Evolutionary conservation across 768 basidiomycete species (phyloP), one percentile per base, ranked within the genome.

Genomic region (Collybiopsis luxurians): DNA sequence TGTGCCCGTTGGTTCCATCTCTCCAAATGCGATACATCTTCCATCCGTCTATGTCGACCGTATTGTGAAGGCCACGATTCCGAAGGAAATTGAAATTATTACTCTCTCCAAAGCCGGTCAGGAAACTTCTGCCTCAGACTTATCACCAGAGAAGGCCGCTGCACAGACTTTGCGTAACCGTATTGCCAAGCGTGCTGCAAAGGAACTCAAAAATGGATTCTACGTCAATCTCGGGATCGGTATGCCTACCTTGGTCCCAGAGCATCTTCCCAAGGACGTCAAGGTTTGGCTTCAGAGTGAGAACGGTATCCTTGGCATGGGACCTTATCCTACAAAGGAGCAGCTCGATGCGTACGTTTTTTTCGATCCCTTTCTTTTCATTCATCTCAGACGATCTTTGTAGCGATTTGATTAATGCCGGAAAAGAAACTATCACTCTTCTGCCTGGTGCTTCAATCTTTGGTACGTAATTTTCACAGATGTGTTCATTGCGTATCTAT

Each of bases 361-460:
- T 49, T 10, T 36, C 24, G 30, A 40, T 45, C 39, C 43, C 27
- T 15, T n/a, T 47, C 15, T 28, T 15, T 23, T 39, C 26, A 6
- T 28, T 59, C 36, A 21, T 23, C n/a, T 34, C 21, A 1, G 24
- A 10, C 58, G 4, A 61, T 56, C 57, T 38, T 39, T 36, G 21
- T 36, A 92, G 90, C 38, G 94, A 97, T 69, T 81, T 95, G 61
- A 90, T 96, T 65, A 97, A 97, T 63, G 95, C 94, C 39, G 94
- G 94, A 21, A 97, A 97, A 70, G 93, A 96, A 73, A 95, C 93
- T 4, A 84, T 97, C 47, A 97, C 95, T 4, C 79, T 98, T 10
- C 77, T 97, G 23, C 94, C 94, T 23, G 95, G 95, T 24, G 92
- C 94, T 27, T 89, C 95, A 3, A 75, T 94, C 7, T 98, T 98